phyloP scores from a whole-genome alignment of 768 basidiomycete species.

The Sarcodon sp. region DNA sequence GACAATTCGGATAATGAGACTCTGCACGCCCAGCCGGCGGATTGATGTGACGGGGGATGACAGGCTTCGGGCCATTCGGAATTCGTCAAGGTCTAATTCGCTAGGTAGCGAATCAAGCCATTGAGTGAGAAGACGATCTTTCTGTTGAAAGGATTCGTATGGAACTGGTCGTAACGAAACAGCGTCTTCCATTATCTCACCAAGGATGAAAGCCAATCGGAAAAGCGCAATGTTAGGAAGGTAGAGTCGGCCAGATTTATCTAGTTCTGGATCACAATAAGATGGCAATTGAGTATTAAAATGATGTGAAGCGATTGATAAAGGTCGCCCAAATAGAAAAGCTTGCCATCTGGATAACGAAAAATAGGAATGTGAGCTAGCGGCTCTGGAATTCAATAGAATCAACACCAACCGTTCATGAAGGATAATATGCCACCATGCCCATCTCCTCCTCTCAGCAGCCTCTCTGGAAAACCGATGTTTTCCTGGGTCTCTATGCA shows the following conservation, averaged over 20 bases:
- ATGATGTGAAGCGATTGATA: conserved; percentile 66
- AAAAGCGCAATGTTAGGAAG: conserved; percentile 69
- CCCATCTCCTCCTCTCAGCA: conserved; percentile 74
- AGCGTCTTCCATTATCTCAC: conserved; percentile 79
- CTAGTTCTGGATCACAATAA: conserved; percentile 47
- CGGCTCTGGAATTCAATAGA: background rate
- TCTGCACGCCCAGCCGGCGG: conserved; percentile 66
- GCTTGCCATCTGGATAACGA: conserved; percentile 58
- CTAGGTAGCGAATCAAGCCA: conserved; percentile 71
- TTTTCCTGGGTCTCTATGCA: conserved; percentile 78
- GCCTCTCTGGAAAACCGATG: conserved; percentile 58
- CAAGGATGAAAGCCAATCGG: conserved; percentile 61
- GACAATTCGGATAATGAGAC: conserved; percentile 65
- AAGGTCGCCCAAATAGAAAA: conserved; percentile 75
- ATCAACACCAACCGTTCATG: conserved; percentile 51
- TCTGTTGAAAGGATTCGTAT: conserved; percentile 59
- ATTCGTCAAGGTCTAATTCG: conserved; percentile 70
- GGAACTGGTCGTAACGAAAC: conserved; percentile 63
- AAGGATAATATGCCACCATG: conserved; percentile 83
- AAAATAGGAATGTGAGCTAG: conserved; percentile 5
- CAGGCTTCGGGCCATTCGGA: conserved; percentile 56
- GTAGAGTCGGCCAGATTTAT: conserved; percentile 53
- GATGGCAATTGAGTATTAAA: conserved; percentile 74
- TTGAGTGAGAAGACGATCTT: conserved; percentile 56
- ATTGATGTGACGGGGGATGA: conserved; percentile 46